Evolutionary conservation across 176 grass and related monocot genomes (phyloP).

Genomic region (Eleusine indica): DNA sequence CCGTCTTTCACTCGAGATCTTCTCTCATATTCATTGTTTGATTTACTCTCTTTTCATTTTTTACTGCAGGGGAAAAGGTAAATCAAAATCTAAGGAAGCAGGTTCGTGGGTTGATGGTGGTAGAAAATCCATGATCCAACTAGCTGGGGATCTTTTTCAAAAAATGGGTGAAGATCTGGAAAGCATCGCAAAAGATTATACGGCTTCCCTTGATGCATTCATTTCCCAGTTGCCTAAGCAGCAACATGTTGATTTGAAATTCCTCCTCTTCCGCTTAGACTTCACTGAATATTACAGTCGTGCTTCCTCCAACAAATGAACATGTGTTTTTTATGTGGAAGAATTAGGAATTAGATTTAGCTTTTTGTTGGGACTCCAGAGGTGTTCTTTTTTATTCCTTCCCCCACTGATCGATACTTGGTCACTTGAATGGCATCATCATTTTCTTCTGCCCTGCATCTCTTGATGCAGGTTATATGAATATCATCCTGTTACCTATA

Average conservation of each 20-base stretch:
- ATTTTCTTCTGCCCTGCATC: neutral
- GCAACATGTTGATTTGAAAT: conserved; percentile 95
- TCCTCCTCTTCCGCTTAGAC: conserved; percentile 89
- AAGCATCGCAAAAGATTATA: conserved; percentile 85
- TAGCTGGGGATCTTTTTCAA: conserved; percentile 68
- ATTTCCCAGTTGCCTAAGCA: conserved; percentile 88
- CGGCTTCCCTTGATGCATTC: conserved; percentile 79
- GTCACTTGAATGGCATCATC: conserved; percentile 33
- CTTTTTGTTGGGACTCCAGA: conserved; percentile 22
- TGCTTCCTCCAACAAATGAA: conserved; percentile 63
- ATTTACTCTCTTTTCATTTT: conserved; percentile 37
- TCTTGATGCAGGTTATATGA: conserved; percentile 6
- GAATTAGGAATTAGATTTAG: conserved; percentile 40
- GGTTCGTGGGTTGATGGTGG: conserved; percentile 65
- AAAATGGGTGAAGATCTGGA: conserved; percentile 98
- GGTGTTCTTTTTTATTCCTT: conserved; percentile 43
- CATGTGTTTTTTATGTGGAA: conserved; percentile 23
- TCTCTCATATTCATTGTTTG: conserved; percentile 15
- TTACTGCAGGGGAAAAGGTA: conserved; percentile 64
- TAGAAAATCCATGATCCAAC: conserved; percentile 85
- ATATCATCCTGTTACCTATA: conserved; percentile 18
- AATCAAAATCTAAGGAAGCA: conserved; percentile 69
- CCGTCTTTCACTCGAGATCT: conserved; percentile 23
- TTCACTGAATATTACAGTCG: conserved; percentile 94
- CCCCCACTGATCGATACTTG: conserved; percentile 37